Evolutionary conservation across 2,329 filamentous ascomycete genomes (phyloP), one percentile per base, ranked within the genome.

Genomic region (Sclerotinia borealis): DNA sequence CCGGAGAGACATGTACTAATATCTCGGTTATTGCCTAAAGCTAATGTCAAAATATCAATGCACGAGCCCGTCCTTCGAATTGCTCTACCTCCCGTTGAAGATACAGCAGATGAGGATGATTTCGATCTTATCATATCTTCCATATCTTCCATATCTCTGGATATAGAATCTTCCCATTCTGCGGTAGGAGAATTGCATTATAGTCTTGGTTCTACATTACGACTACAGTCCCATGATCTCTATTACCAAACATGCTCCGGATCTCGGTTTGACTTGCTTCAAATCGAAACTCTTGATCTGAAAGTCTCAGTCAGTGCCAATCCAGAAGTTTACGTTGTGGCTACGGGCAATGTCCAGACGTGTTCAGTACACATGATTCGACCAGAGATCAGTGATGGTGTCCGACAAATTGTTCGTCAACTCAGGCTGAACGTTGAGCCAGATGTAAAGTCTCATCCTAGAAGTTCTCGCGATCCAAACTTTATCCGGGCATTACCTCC

Each of bases 91-190:
- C 88, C 93, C 0, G 85, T 95, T 66, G 85, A 89, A 65, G 81
- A 83, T 61, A 79, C 79, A 2, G 78, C 81, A 47, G 84, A 87
- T 31, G 82, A 86, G 0, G 91, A 92, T 65, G 93, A 98, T 68
- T 98, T 95, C 69, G 95, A 99, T 73, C 82, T 99, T 36, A 89
- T 99, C 50, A 96, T 99, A 54, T 96, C 92, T 1, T 95, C 92
- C 2, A 91, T 96, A 13, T 98, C 96, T 0, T 96, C 93, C 0
- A 86, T 98, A 43, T 96, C 93, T 0, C 79, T 98, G 27, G 95
- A 99, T 71, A 83, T 96, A 54, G 95, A 99, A 73, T 96, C 95
- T 0, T 96, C 92, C n/a, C 95, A 99, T 76, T 95, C 92, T 3
- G 81, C 89, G 0, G 85, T 91, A 41, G 90, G 90, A 63, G 90